Evolutionary conservation across 371 early-diverging fungal genomes (phyloP).

Genomic region (Syncephalastrum contaminatum): DNA sequence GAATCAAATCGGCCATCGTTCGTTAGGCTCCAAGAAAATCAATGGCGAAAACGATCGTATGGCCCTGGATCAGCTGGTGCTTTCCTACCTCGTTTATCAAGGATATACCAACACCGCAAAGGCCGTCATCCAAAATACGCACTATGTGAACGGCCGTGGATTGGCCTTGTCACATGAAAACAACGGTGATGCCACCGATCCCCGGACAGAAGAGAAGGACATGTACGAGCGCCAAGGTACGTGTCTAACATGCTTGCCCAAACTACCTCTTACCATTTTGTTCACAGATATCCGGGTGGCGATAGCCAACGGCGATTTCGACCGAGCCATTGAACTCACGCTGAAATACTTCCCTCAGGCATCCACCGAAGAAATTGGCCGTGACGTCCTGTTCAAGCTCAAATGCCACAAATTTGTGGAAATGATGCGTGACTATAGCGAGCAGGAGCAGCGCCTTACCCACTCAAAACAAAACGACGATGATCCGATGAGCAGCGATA

Average conservation of each 20-base stretch:
- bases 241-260: not conserved
- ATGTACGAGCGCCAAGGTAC: conserved; percentile 33
- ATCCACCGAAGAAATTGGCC: conserved; percentile 43
- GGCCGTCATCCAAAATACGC: conserved; percentile 45
- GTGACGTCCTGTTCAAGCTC: conserved; percentile 69
- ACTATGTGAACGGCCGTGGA: conserved; percentile 9
- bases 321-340: conserved; percentile 64
- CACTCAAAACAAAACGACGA: not conserved
- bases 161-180: conserved; percentile 6
- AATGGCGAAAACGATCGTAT: conserved; percentile 19
- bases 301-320: conserved; percentile 72
- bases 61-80: conserved; percentile 54
- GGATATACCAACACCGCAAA: conserved; percentile 75
- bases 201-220: conserved; percentile 21
- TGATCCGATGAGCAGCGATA: not conserved
- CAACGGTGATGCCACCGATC: conserved; percentile 7
- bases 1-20: conserved; percentile 10
- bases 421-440: conserved; percentile 64
- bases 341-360: conserved; percentile 64
- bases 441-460: conserved; percentile 34
- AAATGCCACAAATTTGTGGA: conserved; percentile 87
- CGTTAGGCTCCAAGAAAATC: conserved; percentile 3
- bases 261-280: conserved; percentile 1
- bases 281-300: conserved; percentile 62
- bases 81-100: conserved; percentile 77